These are phyloP conservation scores for Sarocladium strictum DNA, from an alignment of 2,329 filamentous ascomycete genomes.

Conservation along the genomic window DNA sequence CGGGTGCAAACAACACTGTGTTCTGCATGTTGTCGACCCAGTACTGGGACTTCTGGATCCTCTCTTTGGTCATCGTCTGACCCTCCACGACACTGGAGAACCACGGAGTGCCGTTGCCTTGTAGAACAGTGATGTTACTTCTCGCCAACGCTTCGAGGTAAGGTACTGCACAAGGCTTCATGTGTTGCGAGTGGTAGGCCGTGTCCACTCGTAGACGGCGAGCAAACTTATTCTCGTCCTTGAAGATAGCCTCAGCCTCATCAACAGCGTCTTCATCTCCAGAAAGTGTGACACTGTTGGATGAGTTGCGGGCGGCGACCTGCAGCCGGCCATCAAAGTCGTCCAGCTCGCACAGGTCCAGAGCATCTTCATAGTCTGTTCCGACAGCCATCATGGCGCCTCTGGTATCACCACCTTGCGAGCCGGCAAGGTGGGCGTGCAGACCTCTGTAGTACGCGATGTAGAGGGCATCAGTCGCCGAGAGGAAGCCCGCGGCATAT, in stretches of 20 bases:
- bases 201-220: conserved; percentile 34
- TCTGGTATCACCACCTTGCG: conserved; percentile 25
- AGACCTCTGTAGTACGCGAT: conserved; percentile 41
- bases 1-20: conserved; percentile 18
- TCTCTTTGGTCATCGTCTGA: conserved; percentile 5
- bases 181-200: conserved; percentile 45
- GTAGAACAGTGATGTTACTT: not conserved
- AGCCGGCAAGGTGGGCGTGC: conserved; percentile 24
- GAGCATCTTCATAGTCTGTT: conserved; percentile 11
- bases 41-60: conserved; percentile 11
- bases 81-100: conserved; percentile 14
- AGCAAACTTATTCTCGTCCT: conserved; percentile 23
- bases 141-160: conserved; percentile 12
- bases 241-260: conserved; percentile 15
- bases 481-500: conserved; percentile 32
- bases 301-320: conserved; percentile 21
- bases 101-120: conserved; percentile 10
- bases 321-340: conserved; percentile 14
- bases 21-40: conserved; percentile 21
- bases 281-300: conserved; percentile 20
- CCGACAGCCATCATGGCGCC: conserved; percentile 48
- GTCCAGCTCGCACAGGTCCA: not conserved
- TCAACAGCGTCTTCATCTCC: conserved; percentile 23
- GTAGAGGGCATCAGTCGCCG: conserved; percentile 33
- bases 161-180: conserved; percentile 21